These are phyloP conservation scores for Hibiscus mutabilis DNA, from an alignment of 345 rosid genomes.

Conservation along the genomic window DNA sequence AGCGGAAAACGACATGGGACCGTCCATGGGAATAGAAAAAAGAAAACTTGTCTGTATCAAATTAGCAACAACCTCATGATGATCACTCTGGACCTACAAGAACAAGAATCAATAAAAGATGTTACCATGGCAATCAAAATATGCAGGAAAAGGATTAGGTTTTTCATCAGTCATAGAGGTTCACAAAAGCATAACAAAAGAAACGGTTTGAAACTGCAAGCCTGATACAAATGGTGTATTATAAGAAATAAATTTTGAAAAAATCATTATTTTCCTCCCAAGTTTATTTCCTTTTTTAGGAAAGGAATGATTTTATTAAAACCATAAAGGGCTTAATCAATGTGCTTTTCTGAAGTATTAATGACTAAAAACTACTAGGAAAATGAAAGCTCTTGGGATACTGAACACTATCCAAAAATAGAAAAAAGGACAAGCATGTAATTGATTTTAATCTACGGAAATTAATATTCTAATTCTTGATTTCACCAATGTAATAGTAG, in stretches of 20 bases:
- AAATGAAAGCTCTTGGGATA: background rate
- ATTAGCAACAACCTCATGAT: conserved; percentile 91
- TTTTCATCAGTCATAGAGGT: background rate
- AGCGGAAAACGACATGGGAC: conserved; percentile 94
- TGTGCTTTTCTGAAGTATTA: background rate
- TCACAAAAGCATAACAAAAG: background rate
- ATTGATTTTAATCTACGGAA: background rate
- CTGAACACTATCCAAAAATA: background rate
- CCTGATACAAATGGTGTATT: background rate
- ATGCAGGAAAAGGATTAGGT: too few relatives aligned
- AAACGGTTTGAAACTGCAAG: background rate
- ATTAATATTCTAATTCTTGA: background rate
- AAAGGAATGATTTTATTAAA: background rate
- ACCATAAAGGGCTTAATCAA: background rate
- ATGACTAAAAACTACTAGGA: background rate
- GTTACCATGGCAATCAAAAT: too few relatives aligned
- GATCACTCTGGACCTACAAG: conserved; percentile 83
- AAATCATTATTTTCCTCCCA: background rate
- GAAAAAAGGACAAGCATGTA: background rate
- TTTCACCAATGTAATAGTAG: background rate
- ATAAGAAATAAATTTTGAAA: background rate
- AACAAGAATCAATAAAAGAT: conserved; percentile 16
- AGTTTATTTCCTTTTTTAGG: background rate
- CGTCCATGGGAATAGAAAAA: conserved; percentile 90
- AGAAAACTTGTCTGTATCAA: conserved; percentile 93